Evolutionary conservation across 805 yeast species (phyloP), one percentile per base, ranked within the genome.

Genomic region (Yamadazyma olivae): DNA sequence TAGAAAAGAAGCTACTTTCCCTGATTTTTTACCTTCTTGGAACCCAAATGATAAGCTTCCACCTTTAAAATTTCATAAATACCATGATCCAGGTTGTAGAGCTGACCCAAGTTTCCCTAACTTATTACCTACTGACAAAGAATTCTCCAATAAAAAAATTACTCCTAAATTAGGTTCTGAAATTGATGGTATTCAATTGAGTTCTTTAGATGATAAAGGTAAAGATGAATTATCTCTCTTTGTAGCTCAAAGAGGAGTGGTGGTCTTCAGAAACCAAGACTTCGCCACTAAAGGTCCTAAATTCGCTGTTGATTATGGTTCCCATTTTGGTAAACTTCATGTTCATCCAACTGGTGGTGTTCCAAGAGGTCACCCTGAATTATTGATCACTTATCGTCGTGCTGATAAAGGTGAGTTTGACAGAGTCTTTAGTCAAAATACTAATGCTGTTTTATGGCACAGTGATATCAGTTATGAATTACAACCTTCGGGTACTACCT

Each of bases 301-400:
- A 19, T 71, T 67, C 45, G 72, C 57, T 19, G 73, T 64, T 17
- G 66, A 81, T 26, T 79, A 67, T 59, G 86, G 83, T 32, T 60
- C 58, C 30, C 75, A 82, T 53, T 83, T 78, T 53, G 90, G 91
- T 22, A 79, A 79, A 23, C 68, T 78, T 41, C 89, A 83, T 56
- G 70, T 81, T 41, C 90, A 83, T 53, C 86, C 87, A 31, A 79
- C 85, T 9, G 76, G 84, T 8, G 88, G 89, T 16, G 79, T 84
- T 12, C 88, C 84, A 20, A 64, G 60, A 43, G 81, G 85, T 6
- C 63, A 61, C 41, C 81, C 84, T 4, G 79, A 79, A 41, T 69
- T 82, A 43, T 87, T 80, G 46, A 61, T 81, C 25, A 77, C 80
- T 15, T 79, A 75, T 56, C 67, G 83, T 47, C 57, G 73, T 43